phyloP scores from a whole-genome alignment of 495 filamentous ascomycete species.

The Trichocladium antarcticum region DNA sequence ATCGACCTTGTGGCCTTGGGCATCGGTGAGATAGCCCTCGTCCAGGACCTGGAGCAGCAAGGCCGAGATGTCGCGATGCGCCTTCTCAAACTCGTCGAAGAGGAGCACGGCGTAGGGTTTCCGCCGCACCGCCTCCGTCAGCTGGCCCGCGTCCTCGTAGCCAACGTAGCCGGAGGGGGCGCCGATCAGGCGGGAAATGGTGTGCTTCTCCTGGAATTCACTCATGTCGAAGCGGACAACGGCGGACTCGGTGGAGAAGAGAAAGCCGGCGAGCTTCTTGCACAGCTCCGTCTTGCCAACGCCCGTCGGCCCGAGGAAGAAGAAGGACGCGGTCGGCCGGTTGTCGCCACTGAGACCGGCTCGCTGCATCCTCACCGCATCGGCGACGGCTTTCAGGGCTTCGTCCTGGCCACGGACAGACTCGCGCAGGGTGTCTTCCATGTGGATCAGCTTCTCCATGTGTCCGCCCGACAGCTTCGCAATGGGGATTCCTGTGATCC shows the following conservation, averaged over 20 bases:
- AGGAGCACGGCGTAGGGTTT: slow-evolving; percentile 93
- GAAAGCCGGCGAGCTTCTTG: slow-evolving; percentile 86
- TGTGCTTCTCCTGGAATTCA: slow-evolving; percentile 97
- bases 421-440: slow-evolving; percentile 82
- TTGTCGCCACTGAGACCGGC: slow-evolving; percentile 87
- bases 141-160: slow-evolving; percentile 92
- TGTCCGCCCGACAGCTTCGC: slow-evolving; percentile 86
- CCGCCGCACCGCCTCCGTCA: slow-evolving; percentile 87
- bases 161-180: slow-evolving; percentile 89
- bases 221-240: slow-evolving; percentile 91
- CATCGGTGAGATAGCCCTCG: slow-evolving; percentile 90
- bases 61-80: slow-evolving; percentile 87
- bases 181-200: slow-evolving; percentile 83
- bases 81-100: slow-evolving; percentile 97
- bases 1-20: slow-evolving; percentile 91
- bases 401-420: slow-evolving; percentile 90
- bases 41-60: slow-evolving; percentile 93
- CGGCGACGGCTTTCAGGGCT: slow-evolving; percentile 77
- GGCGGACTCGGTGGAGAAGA: slow-evolving; percentile 83
- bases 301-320: slow-evolving; percentile 94
- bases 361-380: slow-evolving; percentile 88
- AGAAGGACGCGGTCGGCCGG: slow-evolving; percentile 83
- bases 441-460: slow-evolving; percentile 79
- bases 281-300: slow-evolving; percentile 96
- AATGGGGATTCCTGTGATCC: slow-evolving; percentile 84